phyloP scores from a whole-genome alignment of 345 rosid species.

The Trapa incisa region DNA sequence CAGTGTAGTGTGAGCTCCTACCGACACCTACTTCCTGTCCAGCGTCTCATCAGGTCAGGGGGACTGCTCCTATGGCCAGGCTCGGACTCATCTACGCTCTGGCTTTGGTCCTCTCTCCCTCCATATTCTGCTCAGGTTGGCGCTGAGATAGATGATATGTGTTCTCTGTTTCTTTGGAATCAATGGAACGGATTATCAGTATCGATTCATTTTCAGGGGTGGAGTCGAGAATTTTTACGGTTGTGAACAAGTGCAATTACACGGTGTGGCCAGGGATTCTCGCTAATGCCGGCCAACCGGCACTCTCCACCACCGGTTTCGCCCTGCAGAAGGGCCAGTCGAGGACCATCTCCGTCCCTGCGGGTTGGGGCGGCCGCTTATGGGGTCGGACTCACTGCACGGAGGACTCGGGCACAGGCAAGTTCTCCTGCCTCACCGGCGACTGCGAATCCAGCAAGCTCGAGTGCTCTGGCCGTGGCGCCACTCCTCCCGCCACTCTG shows the following conservation, averaged over 20 bases:
- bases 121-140: background rate
- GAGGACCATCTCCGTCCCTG: slow-evolving; percentile 40
- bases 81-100: background rate
- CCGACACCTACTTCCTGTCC: slow-evolving; percentile 7
- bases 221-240: slow-evolving; percentile 44
- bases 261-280: slow-evolving; percentile 86
- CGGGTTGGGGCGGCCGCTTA: slow-evolving; percentile 86
- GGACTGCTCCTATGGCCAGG: background rate
- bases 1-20: background rate
- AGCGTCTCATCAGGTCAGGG: background rate
- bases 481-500: slow-evolving; percentile 68
- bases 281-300: slow-evolving; percentile 58
- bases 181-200: background rate
- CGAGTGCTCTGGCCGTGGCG: slow-evolving; percentile 73
- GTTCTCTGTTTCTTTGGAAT: background rate
- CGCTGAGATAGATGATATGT: background rate
- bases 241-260: slow-evolving; percentile 59
- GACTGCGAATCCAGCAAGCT: slow-evolving; percentile 72
- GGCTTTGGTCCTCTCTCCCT: background rate
- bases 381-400: slow-evolving; percentile 86
- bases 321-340: slow-evolving; percentile 54
- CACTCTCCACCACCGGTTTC: slow-evolving; percentile 77
- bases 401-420: slow-evolving; percentile 37
- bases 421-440: slow-evolving; percentile 65
- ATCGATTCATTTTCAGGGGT: slow-evolving; percentile 19